Conservation (phyloP, 129 eudicot genomes). For the Chrysanthemum makinoi region DNA sequence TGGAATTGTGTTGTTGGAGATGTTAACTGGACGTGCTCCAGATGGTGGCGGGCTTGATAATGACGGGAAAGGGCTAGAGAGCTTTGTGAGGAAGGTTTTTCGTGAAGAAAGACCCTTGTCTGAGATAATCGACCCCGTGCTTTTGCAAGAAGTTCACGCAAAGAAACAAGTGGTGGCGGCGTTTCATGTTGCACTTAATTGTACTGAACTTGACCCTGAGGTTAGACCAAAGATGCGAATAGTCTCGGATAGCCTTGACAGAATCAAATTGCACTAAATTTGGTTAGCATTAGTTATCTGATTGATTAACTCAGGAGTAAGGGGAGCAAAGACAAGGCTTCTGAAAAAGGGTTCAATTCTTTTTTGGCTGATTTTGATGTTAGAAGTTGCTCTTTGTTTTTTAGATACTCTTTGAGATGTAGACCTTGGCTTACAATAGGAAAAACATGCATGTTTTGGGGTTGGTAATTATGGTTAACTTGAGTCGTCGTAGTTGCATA, state of each 20-base stretch:
- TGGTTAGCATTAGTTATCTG: conserved; percentile 2
- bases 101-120: conserved; percentile 85
- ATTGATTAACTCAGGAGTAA: conserved; percentile 19
- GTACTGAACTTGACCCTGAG: conserved; percentile 86
- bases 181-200: conserved; percentile 72
- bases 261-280: conserved; percentile 53
- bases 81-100: conserved; percentile 65
- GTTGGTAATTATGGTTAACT: conserved; percentile 25
- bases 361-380: conserved; percentile 17
- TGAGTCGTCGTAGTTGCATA: background rate
- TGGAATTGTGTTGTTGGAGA: conserved; percentile 79
- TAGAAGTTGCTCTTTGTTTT: conserved; percentile 21
- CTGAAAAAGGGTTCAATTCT: conserved; percentile 1
- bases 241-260: conserved; percentile 73
- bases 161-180: conserved; percentile 77
- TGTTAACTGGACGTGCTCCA: conserved; percentile 65
- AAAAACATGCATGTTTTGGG: conserved; percentile 21
- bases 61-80: conserved; percentile 62
- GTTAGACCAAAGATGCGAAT: conserved; percentile 86
- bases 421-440: conserved; percentile 15
- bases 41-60: conserved; percentile 43
- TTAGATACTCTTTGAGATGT: conserved; percentile 21
- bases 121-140: conserved; percentile 74
- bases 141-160: conserved; percentile 79
- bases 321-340: conserved; percentile 22